A percentile compares a stretch with the other conserved stretches of the same genome.
These are phyloP conservation scores for Funneliformis caledonium DNA, from an alignment of 371 early-diverging fungal species.

Conservation along the genomic window DNA sequence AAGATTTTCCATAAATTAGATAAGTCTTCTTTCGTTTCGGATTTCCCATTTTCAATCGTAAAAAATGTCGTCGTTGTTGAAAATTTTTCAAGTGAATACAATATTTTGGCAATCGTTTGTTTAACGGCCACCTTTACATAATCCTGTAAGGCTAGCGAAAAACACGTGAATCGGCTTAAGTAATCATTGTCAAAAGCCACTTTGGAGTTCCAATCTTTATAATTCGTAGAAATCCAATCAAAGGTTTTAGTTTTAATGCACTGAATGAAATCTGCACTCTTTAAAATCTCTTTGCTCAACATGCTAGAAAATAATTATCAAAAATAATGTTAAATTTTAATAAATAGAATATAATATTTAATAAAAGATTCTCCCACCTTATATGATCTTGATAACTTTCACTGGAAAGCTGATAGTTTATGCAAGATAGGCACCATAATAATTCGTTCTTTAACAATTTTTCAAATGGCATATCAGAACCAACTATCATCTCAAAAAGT, in stretches of 20 bases:
- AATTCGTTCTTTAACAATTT: conserved; percentile 35
- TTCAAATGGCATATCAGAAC: conserved; percentile 35
- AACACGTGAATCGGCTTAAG: conserved; percentile 20
- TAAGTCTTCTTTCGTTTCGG: background rate
- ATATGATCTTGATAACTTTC: conserved; percentile 15
- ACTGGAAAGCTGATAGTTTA: conserved; percentile 28
- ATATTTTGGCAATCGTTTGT: conserved; percentile 33
- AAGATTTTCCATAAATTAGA: conserved; percentile 21
- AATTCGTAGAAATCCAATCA: conserved; percentile 21
- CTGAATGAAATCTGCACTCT: background rate
- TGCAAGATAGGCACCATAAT: conserved; percentile 41
- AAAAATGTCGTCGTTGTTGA: conserved; percentile 34
- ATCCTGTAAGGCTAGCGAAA: conserved; percentile 30
- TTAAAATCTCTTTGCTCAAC: conserved; percentile 29
- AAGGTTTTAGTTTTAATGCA: conserved; percentile 4
- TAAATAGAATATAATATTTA: background rate
- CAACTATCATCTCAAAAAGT: background rate
- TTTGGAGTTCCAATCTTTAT: conserved; percentile 28
- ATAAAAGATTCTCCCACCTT: background rate
- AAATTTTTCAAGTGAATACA: conserved; percentile 32
- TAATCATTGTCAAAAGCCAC: conserved; percentile 25
- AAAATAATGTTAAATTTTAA: background rate
- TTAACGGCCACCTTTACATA: conserved; percentile 29
- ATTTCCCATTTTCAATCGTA: background rate
- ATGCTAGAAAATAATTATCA: background rate